phyloP scores from a whole-genome alignment of 768 basidiomycete genomes.

The Xerocomellus amylosporus region DNA sequence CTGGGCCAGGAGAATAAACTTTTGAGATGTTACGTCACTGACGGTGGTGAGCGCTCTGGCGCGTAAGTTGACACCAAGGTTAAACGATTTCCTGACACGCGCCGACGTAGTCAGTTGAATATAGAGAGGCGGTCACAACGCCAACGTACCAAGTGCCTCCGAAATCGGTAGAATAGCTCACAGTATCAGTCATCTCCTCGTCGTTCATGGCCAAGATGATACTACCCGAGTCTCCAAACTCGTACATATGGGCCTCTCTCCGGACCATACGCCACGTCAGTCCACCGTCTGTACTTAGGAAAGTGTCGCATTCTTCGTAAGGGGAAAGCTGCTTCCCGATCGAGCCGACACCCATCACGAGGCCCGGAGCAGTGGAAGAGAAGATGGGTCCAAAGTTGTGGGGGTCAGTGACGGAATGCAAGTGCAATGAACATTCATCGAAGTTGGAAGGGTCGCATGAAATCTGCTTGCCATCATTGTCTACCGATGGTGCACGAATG shows the following conservation, averaged over 20 bases:
- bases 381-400: constrained; percentile 95
- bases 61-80: constrained; percentile 67
- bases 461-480: constrained; percentile 59
- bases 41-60: constrained; percentile 81
- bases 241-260: constrained; percentile 84
- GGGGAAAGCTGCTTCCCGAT: constrained; percentile 64
- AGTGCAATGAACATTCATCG: constrained; percentile 76
- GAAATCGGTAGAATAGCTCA: constrained; percentile 79
- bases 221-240: constrained; percentile 89
- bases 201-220: constrained; percentile 82
- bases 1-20: constrained; percentile 86
- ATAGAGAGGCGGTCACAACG: not conserved
- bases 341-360: constrained; percentile 95
- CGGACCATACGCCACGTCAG: constrained; percentile 79
- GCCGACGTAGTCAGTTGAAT: not conserved
- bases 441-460: constrained; percentile 56
- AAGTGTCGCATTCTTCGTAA: constrained; percentile 91
- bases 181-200: constrained; percentile 65
- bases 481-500: constrained; percentile 56
- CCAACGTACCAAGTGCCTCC: constrained; percentile 77
- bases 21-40: constrained; percentile 94
- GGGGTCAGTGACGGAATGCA: constrained; percentile 88
- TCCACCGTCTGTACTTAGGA: constrained; percentile 88
- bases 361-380: constrained; percentile 91
- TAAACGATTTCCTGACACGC: constrained; percentile 58